Evolutionary conservation across 192 early-diverging fungal genomes (phyloP).

Genomic region (Linnemannia exigua): DNA sequence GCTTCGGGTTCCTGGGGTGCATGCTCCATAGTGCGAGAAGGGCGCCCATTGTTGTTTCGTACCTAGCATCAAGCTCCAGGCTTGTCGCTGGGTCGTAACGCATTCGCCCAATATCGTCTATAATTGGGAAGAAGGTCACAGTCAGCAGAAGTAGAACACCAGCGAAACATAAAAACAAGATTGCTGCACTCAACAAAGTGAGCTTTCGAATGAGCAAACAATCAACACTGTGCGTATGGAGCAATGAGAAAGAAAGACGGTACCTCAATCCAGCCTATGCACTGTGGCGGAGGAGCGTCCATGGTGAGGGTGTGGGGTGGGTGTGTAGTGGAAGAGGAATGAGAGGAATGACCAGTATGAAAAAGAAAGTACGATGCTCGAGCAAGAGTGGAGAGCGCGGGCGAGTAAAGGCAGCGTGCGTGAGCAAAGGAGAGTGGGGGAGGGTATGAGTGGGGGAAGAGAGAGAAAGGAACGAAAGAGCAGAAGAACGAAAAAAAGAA

Average conservation of each 20-base stretch:
- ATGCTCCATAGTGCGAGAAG: not conserved
- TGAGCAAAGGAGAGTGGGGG: not conserved
- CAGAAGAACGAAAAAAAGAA: not conserved
- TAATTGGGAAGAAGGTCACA: not conserved
- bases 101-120: slow-evolving; percentile 68
- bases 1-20: no score
- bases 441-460: not conserved
- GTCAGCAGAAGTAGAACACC: not conserved
- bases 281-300: slow-evolving; percentile 33
- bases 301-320: slow-evolving; percentile 16
- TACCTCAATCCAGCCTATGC: slow-evolving; percentile 55
- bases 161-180: not conserved
- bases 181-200: not conserved
- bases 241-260: not conserved
- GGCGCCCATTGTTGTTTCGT: not conserved
- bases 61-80: slow-evolving; percentile 58
- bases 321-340: not conserved
- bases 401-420: not conserved
- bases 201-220: not conserved
- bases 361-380: no score
- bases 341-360: not conserved
- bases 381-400: not conserved
- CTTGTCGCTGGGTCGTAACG: slow-evolving; percentile 55
- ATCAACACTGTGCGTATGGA: no score
- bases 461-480: not conserved